Evolutionary conservation across 768 basidiomycete genomes (phyloP).

Genomic region (Auricularia auricula-judae): DNA sequence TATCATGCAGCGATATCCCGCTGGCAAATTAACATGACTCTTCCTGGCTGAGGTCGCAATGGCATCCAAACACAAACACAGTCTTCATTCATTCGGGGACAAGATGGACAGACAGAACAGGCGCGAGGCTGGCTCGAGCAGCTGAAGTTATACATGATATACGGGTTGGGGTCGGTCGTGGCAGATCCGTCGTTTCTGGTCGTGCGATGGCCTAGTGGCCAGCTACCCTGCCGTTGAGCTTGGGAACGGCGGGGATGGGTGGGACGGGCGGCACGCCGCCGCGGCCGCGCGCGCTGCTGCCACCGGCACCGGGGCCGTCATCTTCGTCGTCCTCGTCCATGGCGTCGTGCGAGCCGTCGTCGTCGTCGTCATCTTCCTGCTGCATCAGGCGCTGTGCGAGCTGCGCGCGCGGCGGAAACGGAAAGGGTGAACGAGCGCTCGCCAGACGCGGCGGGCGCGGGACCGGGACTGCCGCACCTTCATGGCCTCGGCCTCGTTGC

Average conservation of each 20-base stretch:
- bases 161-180: no score
- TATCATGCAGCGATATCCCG: no score
- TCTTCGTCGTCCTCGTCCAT: background rate
- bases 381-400: conserved; percentile 53
- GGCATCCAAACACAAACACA: no score
- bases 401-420: conserved; percentile 24
- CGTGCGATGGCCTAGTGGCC: no score
- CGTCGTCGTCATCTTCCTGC: conserved; percentile 47
- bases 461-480: conserved; percentile 39
- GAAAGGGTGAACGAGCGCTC: conserved; percentile 5
- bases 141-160: no score
- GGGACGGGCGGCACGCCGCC: background rate
- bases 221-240: background rate
- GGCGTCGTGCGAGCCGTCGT: conserved; percentile 6
- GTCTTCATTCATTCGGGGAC: no score
- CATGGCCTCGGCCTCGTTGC: conserved; percentile 89
- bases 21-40: no score
- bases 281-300: background rate
- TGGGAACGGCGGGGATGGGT: background rate
- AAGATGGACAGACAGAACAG: no score
- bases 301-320: no score
- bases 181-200: no score
- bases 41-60: no score
- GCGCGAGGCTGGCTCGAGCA: no score
- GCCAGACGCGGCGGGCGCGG: conserved; percentile 1